These are phyloP conservation scores for Sarocladium brachiariae DNA, from an alignment of 2,329 filamentous ascomycete genomes.

Conservation along the genomic window DNA sequence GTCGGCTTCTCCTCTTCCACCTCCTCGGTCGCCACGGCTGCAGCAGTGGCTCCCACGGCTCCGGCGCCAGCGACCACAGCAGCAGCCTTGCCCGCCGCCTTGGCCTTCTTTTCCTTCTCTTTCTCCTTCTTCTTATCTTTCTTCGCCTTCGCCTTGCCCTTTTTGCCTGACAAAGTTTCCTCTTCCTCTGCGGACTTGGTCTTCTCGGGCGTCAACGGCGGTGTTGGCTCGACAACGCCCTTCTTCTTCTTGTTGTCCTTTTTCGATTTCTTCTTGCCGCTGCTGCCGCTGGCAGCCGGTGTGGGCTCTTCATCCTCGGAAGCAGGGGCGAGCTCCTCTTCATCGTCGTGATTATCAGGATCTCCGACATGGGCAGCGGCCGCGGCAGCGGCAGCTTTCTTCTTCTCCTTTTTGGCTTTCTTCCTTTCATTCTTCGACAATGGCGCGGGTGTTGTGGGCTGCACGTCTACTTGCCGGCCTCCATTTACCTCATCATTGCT, in stretches of 20 bases:
- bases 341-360: neutral
- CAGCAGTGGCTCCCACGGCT: slow-evolving; percentile 1
- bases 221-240: neutral
- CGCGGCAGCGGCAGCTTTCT: slow-evolving; percentile 1
- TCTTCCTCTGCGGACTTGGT: slow-evolving; percentile 4
- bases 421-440: slow-evolving; percentile 16
- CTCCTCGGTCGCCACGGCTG: slow-evolving; percentile 2
- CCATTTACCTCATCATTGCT: neutral
- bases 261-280: slow-evolving; percentile 8
- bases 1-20: neutral
- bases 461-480: neutral
- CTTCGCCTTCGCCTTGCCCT: slow-evolving; percentile 12
- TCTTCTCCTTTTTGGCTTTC: slow-evolving; percentile 10
- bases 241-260: slow-evolving; percentile 16
- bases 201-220: neutral
- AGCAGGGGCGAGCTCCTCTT: slow-evolving; percentile 6
- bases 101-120: slow-evolving; percentile 14
- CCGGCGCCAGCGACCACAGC: neutral
- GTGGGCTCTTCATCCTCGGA: neutral
- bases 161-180: slow-evolving; percentile 10
- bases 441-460: neutral
- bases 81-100: slow-evolving; percentile 10
- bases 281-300: neutral
- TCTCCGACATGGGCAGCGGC: neutral
- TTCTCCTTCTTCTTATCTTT: slow-evolving; percentile 19